A percentile compares a stretch with the other conserved stretches of the same genome.
These are phyloP conservation scores for Sarocladium oryzae DNA, from an alignment of 2,329 filamentous ascomycete genomes.

Conservation along the genomic window DNA sequence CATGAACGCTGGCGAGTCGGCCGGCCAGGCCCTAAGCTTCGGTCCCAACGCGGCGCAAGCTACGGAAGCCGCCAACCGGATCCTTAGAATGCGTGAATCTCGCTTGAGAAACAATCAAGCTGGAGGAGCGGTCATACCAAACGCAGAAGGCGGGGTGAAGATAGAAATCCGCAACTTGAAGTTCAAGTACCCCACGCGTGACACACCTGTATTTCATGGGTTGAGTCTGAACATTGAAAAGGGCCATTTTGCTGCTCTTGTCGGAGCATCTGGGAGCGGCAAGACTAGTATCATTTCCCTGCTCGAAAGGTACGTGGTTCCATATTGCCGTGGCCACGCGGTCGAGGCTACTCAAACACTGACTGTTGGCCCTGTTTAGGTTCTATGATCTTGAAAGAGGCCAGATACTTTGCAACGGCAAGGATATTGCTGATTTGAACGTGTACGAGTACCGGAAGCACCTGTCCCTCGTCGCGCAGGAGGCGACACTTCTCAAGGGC, in stretches of 20 bases:
- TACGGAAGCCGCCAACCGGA: conserved; percentile 52
- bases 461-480: conserved; percentile 68
- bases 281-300: conserved; percentile 66
- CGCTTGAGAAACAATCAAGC: conserved; percentile 28
- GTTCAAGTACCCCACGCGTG: conserved; percentile 55
- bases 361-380: conserved; percentile 23
- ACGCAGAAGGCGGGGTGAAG: conserved; percentile 42
- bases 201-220: conserved; percentile 50
- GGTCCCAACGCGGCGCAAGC: conserved; percentile 58
- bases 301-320: conserved; percentile 38
- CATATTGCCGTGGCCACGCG: too few relatives aligned
- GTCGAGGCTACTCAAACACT: too few relatives aligned
- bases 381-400: conserved; percentile 67
- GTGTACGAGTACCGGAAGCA: conserved; percentile 56
- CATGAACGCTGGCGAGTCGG: conserved; percentile 60
- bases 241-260: conserved; percentile 64
- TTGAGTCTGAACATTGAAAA: conserved; percentile 59
- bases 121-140: conserved; percentile 31
- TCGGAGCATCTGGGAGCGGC: conserved; percentile 64
- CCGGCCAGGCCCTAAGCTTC: conserved; percentile 62
- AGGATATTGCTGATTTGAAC: conserved; percentile 52
- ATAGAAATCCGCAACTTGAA: conserved; percentile 51
- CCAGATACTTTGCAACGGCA: conserved; percentile 56
- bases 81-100: conserved; percentile 44
- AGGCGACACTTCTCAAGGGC: conserved; percentile 65